Base-by-base conservation (phyloP, 2,329 filamentous ascomycete genomes). In the Sporothrix variecibatus region DNA sequence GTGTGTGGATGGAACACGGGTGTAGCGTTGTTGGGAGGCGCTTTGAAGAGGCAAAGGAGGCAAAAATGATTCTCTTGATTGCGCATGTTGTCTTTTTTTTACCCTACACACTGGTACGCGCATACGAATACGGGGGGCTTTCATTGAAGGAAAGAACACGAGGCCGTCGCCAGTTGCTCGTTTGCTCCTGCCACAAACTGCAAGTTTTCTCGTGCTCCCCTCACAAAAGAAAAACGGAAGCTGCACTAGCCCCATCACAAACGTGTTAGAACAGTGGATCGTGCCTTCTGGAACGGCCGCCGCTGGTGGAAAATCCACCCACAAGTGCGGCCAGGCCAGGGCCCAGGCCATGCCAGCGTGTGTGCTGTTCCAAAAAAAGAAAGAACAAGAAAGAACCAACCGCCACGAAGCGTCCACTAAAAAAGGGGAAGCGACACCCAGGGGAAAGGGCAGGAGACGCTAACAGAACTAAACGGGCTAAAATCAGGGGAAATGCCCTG, bases 301-400 rank as follows among this genome's bases (percentile, higher is more conserved):
- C 71, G 31, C 28, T 38, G 60, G 12, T 58, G 49, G 28, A 64
- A 64, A 58, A 38, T 34, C 60, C 71, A 68, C 71, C 34, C 34
- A 43, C 62, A 67, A 17, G 12, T 67, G 38, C 11, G 43, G 26
- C 43, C 8, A 64, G n/a, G 20, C 53, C 51, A 58, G 68, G 68
- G 53, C 7, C 53, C 69, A 71, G 69, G 38, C 38, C 69, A 31
- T 46, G 53, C 69, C 23, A 23, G 9, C 60, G 31, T 11, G 28
- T 46, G 26, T 56, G 15, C 28, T 40, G 34, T 64, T 72, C 73
- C 73, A 72, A 72, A 74, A 74, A 72, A 72, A 74, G 70, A 74
- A 74, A 56, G 73, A 15, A 34, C 5, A 34, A 34, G 8, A 8
- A 8, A 34, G 73, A 15, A 53, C 70, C 46, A 72, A 56, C 31